Conservation (phyloP, 768 basidiomycete species). For the Russula griseocarnosa region DNA sequence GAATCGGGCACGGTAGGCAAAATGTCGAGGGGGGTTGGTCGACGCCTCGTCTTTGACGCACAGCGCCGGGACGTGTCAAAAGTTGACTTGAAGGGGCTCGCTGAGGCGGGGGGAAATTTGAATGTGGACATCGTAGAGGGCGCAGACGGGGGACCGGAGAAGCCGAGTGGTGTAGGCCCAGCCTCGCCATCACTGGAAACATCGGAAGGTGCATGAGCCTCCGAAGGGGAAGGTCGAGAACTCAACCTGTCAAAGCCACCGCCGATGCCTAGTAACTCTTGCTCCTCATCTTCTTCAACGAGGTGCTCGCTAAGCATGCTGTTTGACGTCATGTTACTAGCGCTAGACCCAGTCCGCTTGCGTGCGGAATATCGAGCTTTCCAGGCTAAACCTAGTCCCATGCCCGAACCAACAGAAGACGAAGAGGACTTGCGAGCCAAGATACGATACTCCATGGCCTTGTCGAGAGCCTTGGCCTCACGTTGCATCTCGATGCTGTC, state of each 20-base stretch:
- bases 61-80: slow-evolving; percentile 41
- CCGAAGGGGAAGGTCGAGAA: slow-evolving; percentile 34
- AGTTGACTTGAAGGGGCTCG: slow-evolving; percentile 50
- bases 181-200: slow-evolving; percentile 33
- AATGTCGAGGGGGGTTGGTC: slow-evolving; percentile 56
- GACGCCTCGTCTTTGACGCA: slow-evolving; percentile 49
- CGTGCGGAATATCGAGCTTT: slow-evolving; percentile 59
- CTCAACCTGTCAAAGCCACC: slow-evolving; percentile 52
- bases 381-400: slow-evolving; percentile 68
- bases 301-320: slow-evolving; percentile 77
- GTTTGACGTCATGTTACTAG: slow-evolving; percentile 62
- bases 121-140: slow-evolving; percentile 27
- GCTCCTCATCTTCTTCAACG: slow-evolving; percentile 78
- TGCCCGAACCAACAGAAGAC: slow-evolving; percentile 59
- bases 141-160: slow-evolving; percentile 17
- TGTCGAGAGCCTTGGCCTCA: slow-evolving; percentile 80
- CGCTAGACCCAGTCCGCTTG: slow-evolving; percentile 69
- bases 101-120: slow-evolving; percentile 35
- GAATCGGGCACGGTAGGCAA: slow-evolving; percentile 73
- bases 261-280: slow-evolving; percentile 63
- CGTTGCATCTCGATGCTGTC: slow-evolving; percentile 60
- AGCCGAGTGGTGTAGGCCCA: slow-evolving; percentile 13
- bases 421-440: slow-evolving; percentile 67
- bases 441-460: slow-evolving; percentile 81
- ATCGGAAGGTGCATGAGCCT: slow-evolving; percentile 33